These are phyloP conservation scores for Suaeda aralocaspica DNA, from an alignment of 148 eudicot species.

Conservation along the genomic window DNA sequence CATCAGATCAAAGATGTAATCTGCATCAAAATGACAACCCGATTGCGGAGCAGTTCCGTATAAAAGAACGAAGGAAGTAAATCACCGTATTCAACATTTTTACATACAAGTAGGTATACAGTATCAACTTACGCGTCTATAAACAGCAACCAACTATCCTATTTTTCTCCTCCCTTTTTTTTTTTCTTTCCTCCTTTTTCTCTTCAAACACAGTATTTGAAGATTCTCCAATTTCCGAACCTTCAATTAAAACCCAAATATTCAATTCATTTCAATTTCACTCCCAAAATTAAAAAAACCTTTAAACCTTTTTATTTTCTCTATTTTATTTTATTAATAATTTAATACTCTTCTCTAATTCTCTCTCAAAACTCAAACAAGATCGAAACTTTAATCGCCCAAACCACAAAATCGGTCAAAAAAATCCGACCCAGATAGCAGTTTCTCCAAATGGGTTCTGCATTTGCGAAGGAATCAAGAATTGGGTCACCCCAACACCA, in stretches of 20 bases:
- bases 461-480: slow-evolving; percentile 26
- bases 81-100: no score
- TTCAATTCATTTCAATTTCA: neutral
- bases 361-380: neutral
- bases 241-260: slow-evolving; percentile 16
- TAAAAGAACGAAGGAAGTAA: no score
- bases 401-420: neutral
- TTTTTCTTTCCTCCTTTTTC: slow-evolving; percentile 5
- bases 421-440: slow-evolving; percentile 12
- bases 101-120: neutral
- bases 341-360: neutral
- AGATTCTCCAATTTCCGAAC: slow-evolving; percentile 1
- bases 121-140: slow-evolving; percentile 25
- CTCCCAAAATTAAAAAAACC: neutral
- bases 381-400: neutral
- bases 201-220: neutral
- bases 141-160: slow-evolving; percentile 1
- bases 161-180: no score
- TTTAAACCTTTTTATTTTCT: neutral
- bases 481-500: slow-evolving; percentile 17
- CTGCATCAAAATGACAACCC: no score
- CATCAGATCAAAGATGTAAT: no score
- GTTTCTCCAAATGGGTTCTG: slow-evolving; percentile 44
- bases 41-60: no score
- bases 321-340: no score